Conservation (phyloP, 2,329 filamentous ascomycete species). For the Alternaria tenuissima region DNA sequence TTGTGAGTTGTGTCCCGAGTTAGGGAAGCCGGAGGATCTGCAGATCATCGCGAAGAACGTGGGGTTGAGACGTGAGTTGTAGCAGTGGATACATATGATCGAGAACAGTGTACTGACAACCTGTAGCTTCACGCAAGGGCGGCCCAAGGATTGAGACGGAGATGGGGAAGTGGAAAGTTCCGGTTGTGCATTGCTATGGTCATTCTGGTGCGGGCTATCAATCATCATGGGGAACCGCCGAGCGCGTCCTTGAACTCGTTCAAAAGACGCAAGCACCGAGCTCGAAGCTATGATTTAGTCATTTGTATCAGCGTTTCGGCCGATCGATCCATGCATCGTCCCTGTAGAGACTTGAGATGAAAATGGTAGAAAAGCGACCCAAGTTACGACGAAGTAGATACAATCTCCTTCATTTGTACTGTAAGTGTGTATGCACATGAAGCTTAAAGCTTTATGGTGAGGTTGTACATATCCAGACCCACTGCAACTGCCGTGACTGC, state of each 20-base stretch:
- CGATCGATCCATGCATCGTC: no score
- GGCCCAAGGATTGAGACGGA: slow-evolving; percentile 77
- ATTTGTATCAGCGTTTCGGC: not conserved
- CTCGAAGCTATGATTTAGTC: slow-evolving; percentile 34
- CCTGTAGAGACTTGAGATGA: no score
- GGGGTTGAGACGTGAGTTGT: slow-evolving; percentile 69
- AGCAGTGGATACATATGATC: not conserved
- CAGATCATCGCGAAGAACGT: slow-evolving; percentile 82
- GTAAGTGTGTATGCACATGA: not conserved
- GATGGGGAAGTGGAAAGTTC: slow-evolving; percentile 62
- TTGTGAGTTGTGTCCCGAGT: slow-evolving; percentile 70
- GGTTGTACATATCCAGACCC: slow-evolving; percentile 68
- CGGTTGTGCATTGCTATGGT: slow-evolving; percentile 80
- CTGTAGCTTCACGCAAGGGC: slow-evolving; percentile 67
- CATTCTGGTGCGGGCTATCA: slow-evolving; percentile 80
- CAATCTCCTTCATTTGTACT: no score
- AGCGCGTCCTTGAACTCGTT: slow-evolving; percentile 53
- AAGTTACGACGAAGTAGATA: not conserved
- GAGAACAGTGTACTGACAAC: not conserved
- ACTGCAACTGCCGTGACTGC: slow-evolving; percentile 74
- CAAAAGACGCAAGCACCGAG: slow-evolving; percentile 33
- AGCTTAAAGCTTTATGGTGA: slow-evolving; percentile 73
- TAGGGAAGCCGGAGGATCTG: slow-evolving; percentile 74
- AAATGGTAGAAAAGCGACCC: no score
- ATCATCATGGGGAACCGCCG: slow-evolving; percentile 56